Percentiles rank a stretch among this genome's conserved stretches.
Conservation (phyloP, 345 rosid genomes). For the Salix udensis region DNA sequence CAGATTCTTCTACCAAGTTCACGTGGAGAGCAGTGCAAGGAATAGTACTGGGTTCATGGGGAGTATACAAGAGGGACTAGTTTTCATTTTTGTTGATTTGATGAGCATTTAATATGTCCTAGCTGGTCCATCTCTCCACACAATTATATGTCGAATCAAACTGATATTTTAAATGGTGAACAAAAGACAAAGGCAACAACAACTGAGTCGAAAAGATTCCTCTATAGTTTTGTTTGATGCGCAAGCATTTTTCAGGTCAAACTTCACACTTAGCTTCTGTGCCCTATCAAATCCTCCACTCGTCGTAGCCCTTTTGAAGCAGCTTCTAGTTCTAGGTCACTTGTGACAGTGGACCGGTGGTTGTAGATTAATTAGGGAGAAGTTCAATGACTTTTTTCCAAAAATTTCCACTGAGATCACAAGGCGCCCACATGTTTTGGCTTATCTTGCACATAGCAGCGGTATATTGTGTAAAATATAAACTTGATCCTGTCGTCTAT, state of each 20-base stretch:
- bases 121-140: slow-evolving; percentile 10
- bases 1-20: slow-evolving; percentile 22
- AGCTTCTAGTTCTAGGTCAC: not conserved
- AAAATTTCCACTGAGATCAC: slow-evolving; percentile 12
- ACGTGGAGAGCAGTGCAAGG: slow-evolving; percentile 28
- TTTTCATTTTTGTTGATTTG: not conserved
- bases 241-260: slow-evolving; percentile 29
- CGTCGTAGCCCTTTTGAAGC: not conserved
- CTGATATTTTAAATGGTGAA: not conserved
- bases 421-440: not conserved
- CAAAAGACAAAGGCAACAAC: slow-evolving; percentile 21
- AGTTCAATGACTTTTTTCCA: not conserved
- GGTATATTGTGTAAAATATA: not conserved
- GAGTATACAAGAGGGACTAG: not conserved
- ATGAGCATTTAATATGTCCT: not conserved
- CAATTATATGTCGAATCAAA: slow-evolving; percentile 23
- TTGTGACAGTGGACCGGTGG: too few species aligned
- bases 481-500: not conserved
- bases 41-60: slow-evolving; percentile 26
- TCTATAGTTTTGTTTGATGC: slow-evolving; percentile 15
- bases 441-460: not conserved
- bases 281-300: slow-evolving; percentile 16
- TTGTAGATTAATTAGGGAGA: not conserved
- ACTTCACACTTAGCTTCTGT: not conserved
- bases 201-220: slow-evolving; percentile 31